phyloP scores from a whole-genome alignment of 2,329 filamentous ascomycete genomes.

The Fusarium burgessii region DNA sequence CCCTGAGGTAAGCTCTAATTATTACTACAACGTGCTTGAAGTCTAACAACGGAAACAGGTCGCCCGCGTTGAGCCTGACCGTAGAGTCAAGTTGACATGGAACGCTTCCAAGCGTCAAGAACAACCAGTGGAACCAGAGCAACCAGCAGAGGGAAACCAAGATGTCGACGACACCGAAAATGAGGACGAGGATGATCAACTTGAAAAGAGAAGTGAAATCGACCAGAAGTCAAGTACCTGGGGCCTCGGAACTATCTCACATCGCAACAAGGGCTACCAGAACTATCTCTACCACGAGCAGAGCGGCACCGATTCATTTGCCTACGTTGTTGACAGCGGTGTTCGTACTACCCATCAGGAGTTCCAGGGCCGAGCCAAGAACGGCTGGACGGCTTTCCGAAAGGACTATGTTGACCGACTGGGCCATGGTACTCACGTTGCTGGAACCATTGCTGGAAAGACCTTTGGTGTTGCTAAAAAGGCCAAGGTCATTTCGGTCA shows the following conservation, averaged over 20 bases:
- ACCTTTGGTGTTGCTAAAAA: conserved; percentile 59
- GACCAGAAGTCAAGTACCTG: conserved; percentile 48
- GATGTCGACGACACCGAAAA: background rate
- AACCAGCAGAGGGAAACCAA: background rate
- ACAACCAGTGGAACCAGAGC: background rate
- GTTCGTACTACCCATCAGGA: conserved; percentile 66
- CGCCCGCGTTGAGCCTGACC: conserved; percentile 47
- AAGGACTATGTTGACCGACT: conserved; percentile 47
- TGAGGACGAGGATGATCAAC: background rate
- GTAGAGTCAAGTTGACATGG: conserved; percentile 43
- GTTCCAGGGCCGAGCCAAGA: conserved; percentile 64
- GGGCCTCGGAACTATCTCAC: conserved; percentile 51
- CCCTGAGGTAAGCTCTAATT: conserved; percentile 53
- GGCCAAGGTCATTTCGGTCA: conserved; percentile 58
- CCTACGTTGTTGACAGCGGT: conserved; percentile 74
- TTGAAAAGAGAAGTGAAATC: conserved; percentile 44
- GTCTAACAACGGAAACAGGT: conserved; percentile 40
- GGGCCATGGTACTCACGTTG: conserved; percentile 59
- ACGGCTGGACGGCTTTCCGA: conserved; percentile 44
- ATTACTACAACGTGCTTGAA: accelerated
- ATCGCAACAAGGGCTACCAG: conserved; percentile 42
- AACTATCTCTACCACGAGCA: conserved; percentile 63
- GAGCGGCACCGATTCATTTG: conserved; percentile 61
- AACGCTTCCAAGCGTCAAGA: conserved; percentile 1
- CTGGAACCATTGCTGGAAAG: conserved; percentile 52